These are phyloP conservation scores for Backusella mclennaniae DNA, from an alignment of 192 early-diverging fungal genomes.

Conservation along the genomic window DNA sequence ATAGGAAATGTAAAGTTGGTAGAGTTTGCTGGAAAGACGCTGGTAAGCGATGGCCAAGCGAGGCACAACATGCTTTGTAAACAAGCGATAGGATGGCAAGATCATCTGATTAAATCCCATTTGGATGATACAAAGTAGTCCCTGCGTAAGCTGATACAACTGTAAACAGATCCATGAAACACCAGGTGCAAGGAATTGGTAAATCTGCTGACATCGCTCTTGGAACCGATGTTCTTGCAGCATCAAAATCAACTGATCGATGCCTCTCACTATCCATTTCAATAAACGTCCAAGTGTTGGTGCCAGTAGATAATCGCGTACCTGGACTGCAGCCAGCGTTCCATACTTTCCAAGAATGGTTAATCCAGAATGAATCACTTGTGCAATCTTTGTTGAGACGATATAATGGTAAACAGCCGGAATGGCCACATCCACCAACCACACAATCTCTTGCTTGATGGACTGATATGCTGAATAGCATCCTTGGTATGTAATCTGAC, in stretches of 20 bases:
- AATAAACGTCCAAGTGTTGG: not conserved
- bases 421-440: not conserved
- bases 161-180: not conserved
- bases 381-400: not conserved
- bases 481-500: not conserved
- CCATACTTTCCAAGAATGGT: not conserved
- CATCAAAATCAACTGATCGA: not conserved
- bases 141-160: not conserved
- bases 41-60: not conserved
- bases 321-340: not conserved
- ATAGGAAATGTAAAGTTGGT: not conserved
- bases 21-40: not conserved
- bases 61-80: conserved; percentile 6
- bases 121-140: not conserved
- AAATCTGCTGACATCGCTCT: not conserved
- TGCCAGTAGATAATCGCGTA: not conserved
- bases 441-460: not conserved
- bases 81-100: not conserved
- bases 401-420: not conserved
- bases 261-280: not conserved
- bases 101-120: not conserved
- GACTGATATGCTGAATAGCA: not conserved
- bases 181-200: not conserved
- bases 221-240: not conserved
- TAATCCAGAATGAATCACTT: not conserved